Evolutionary conservation across 2,329 filamentous ascomycete genomes (phyloP), one percentile per base, ranked within the genome.

Genomic region (Aspergillus calidoustus): DNA sequence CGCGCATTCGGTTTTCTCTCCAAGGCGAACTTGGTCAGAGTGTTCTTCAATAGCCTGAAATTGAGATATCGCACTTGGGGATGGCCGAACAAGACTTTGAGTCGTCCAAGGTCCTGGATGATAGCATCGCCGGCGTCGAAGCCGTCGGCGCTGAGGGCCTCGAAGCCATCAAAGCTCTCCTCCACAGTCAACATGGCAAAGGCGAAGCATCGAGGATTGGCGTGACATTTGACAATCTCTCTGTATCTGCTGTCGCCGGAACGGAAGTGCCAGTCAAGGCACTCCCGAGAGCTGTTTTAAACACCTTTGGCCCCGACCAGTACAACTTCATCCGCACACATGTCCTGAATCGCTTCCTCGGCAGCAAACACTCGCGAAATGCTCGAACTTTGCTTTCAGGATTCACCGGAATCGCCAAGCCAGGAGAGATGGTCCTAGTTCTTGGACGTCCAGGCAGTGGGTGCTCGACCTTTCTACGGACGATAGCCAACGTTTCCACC

Each of bases 391-490:
- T 90, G 56, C 75, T 90, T 6, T 78, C 81, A 44, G 76, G 81
- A 57, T 89, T 90, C 62, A 82, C 89, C 63, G 88, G 88, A 1
- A 62, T 89, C 1, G 70, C 90, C 8, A 77, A 77, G 23, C 76
- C 77, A 58, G 82, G 82, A 41, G 82, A 84, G 71, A 81, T 84
- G 76, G 75, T 84, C 38, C 72, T 84, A 3, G 82, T 84, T 1
- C 75, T 84, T 0, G 82, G 82, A 1, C 69, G 59, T 46, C 64
- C 64, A 1, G 64, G 62, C 8, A 64, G 62, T 31, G 77, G 77
- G 52, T 96, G 92, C 77, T 91, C 90, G 19, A 95, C 92, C 1
- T 88, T 94, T 66, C 81, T 96, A 62, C 95, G 95, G 81, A 91
- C 91, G 0, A 86, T 95, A 66, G 85, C 91, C 7, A 54, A 54